A percentile compares a stretch with the other conserved stretches of the same genome.
These are phyloP conservation scores for Penicillium diatomitis DNA, from an alignment of 495 filamentous ascomycete species.

Conservation along the genomic window DNA sequence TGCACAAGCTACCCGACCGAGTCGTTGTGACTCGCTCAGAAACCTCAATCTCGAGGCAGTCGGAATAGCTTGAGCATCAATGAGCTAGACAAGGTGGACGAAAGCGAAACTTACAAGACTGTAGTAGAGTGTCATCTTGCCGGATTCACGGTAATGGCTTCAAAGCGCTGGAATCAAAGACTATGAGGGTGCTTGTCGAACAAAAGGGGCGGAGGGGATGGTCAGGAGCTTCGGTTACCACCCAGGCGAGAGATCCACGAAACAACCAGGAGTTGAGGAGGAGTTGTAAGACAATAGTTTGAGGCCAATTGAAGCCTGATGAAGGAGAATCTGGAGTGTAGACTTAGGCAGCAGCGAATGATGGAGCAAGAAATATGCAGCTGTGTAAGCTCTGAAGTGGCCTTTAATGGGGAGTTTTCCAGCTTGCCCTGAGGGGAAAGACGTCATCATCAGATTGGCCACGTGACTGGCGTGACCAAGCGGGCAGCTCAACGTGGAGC, in stretches of 20 bases:
- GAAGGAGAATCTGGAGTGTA: background rate
- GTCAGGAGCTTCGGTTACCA: conserved; percentile 3
- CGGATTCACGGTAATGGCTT: conserved; percentile 7
- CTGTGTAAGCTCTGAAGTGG: conserved; percentile 18
- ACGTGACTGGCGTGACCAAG: conserved; percentile 27
- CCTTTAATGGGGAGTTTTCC: conserved; percentile 19
- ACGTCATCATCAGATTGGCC: conserved; percentile 25
- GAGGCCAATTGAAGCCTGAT: too few species aligned
- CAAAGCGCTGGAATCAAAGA: conserved; percentile 2
- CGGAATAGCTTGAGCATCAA: background rate
- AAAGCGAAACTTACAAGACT: conserved; percentile 64
- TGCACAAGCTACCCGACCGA: conserved; percentile 4
- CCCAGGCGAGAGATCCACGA: too few species aligned
- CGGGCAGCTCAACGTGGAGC: conserved; percentile 2
- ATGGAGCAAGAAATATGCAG: background rate
- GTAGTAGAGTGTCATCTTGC: conserved; percentile 97
- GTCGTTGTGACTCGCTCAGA: conserved; percentile 9
- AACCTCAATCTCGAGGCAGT: too few species aligned
- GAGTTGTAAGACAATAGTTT: background rate
- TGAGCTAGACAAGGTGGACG: background rate
- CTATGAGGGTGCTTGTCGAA: conserved; percentile 3
- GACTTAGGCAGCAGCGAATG: conserved; percentile 4
- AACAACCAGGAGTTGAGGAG: background rate
- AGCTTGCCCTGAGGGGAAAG: conserved; percentile 12
- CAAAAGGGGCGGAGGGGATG: conserved; percentile 14